Conservation (phyloP, 352 stramenopile species). For the Pythium graminicola region DNA sequence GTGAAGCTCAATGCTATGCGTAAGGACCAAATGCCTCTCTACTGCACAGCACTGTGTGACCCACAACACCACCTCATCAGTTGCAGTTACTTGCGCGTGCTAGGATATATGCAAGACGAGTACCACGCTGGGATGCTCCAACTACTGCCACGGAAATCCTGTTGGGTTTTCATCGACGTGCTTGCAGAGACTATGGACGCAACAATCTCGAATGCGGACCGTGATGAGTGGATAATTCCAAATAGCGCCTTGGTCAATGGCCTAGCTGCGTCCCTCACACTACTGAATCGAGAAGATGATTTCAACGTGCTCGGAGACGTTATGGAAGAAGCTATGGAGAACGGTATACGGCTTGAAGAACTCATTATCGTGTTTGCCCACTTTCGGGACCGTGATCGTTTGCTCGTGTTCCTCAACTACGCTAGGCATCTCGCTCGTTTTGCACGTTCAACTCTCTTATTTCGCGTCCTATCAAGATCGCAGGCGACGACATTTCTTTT, state of each 20-base stretch:
- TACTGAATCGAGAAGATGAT: slow-evolving; percentile 29
- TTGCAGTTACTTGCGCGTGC: slow-evolving; percentile 34
- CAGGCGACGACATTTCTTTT: slow-evolving; percentile 49
- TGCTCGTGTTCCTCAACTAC: slow-evolving; percentile 45
- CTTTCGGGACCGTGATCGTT: slow-evolving; percentile 27
- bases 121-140: slow-evolving; percentile 38
- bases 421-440: slow-evolving; percentile 27
- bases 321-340: slow-evolving; percentile 36
- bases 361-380: slow-evolving; percentile 47
- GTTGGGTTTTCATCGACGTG: slow-evolving; percentile 50
- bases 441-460: slow-evolving; percentile 31
- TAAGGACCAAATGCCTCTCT: slow-evolving; percentile 32
- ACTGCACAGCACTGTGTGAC: slow-evolving; percentile 32
- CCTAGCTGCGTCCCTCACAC: slow-evolving; percentile 31
- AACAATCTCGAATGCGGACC: neutral
- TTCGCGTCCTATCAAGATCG: slow-evolving; percentile 47
- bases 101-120: slow-evolving; percentile 33
- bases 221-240: neutral
- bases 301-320: slow-evolving; percentile 36
- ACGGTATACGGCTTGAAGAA: slow-evolving; percentile 30
- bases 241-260: slow-evolving; percentile 31
- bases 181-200: slow-evolving; percentile 22
- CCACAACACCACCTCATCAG: slow-evolving; percentile 22
- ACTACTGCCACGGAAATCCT: slow-evolving; percentile 27
- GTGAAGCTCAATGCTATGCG: slow-evolving; percentile 37